Evolutionary conservation across 2,329 filamentous ascomycete species (phyloP), one percentile per base, ranked within the genome.

Genomic region (Drechmeria coniospora): DNA sequence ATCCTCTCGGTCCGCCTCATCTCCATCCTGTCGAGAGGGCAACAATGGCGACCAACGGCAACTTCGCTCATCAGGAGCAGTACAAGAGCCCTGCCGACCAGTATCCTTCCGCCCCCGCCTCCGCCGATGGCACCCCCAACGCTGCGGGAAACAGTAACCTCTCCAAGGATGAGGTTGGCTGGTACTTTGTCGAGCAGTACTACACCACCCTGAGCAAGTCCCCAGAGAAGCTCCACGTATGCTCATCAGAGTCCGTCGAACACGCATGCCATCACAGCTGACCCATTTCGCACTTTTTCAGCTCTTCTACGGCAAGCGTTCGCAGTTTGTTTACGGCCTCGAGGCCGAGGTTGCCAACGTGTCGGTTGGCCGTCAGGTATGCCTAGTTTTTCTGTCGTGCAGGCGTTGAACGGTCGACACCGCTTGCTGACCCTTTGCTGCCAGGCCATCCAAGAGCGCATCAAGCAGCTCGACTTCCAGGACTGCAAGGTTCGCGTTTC

Each of bases 181-280:
- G 90, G 90, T 95, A 87, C 63, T 98, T 98, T 44, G 90, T 98
- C 33, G 86, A 95, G 69, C 84, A 93, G 58, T 98, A 94, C 67
- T 98, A 98, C 62, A 95, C 82, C 43, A 98, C 84, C 36, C 63
- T 98, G 49, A 94, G 86, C 73, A 86, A 87, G 59, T 80, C 65
- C 40, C 86, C 90, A 14, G 84, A 93, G 51, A 92, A 90, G 59
- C 79, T 98, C 45, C 87, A 84, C 50, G 72, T 77, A 58, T 46
- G 70, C 15, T 16, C 6, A 5, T 4, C 10, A 21, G 5, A 11
- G 5, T 11, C 9, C 20, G 18, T 20, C 10, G 10, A 6, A 6
- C 20, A 11, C 10, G 20, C 12, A 5, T 11, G 6, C 10, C 6
- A 5, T 9, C 20, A 6, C 12, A 12, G 21, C 18, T 23, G 24